Conservation (phyloP, 1,139 yeast species). For the Candida glucosophila region DNA sequence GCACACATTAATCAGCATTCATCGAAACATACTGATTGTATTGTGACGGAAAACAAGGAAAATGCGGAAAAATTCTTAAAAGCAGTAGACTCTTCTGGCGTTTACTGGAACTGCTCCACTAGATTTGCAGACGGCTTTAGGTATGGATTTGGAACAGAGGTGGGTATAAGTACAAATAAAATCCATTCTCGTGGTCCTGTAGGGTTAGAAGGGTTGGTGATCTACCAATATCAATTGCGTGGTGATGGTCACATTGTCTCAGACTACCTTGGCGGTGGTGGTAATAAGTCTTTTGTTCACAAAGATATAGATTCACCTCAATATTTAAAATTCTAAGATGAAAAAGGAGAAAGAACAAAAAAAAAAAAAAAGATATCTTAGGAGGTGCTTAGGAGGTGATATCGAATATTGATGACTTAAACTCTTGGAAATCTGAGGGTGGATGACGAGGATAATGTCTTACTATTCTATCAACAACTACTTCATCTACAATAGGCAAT, state of each 20-base stretch:
- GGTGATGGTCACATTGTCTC: conserved; percentile 91
- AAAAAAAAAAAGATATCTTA: too few species aligned
- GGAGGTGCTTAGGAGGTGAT: background rate
- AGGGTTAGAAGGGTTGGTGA: conserved; percentile 92
- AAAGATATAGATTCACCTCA: conserved; percentile 37
- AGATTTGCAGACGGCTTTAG: conserved; percentile 98
- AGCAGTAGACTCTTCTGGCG: conserved; percentile 92
- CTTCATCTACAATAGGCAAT: conserved; percentile 13
- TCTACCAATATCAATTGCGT: conserved; percentile 86
- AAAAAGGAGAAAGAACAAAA: background rate
- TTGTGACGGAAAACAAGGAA: conserved; percentile 64
- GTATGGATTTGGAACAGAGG: conserved; percentile 98
- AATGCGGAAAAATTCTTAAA: conserved; percentile 70
- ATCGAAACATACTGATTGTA: conserved; percentile 93
- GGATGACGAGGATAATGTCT: conserved; percentile 32
- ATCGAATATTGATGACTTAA: conserved; percentile 9
- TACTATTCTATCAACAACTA: conserved; percentile 21
- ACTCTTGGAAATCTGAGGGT: conserved; percentile 27
- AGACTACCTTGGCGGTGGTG: conserved; percentile 92
- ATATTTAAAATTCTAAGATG: conserved; percentile 3
- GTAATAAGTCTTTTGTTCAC: conserved; percentile 70
- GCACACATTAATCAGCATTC: conserved; percentile 82
- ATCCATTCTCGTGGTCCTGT: conserved; percentile 99
- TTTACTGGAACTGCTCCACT: conserved; percentile 97
- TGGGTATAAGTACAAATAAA: conserved; percentile 93